A percentile compares a stretch with the other conserved stretches of the same genome.
These are phyloP conservation scores for Podospora australis DNA, from an alignment of 495 filamentous ascomycete genomes.

Conservation along the genomic window DNA sequence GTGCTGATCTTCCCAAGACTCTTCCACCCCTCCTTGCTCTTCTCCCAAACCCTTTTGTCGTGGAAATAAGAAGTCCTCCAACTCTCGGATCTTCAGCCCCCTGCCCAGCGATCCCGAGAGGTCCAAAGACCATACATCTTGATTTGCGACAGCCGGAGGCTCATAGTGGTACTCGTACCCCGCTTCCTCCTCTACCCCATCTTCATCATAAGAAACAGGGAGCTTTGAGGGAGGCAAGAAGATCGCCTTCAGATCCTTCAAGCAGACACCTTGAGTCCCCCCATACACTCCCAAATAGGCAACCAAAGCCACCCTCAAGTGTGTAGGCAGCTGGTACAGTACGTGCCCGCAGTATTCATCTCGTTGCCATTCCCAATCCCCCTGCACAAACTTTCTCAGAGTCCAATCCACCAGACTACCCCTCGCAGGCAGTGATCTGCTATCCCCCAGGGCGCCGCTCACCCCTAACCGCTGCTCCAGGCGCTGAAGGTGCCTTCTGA, in stretches of 20 bases:
- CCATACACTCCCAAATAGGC: conserved; percentile 49
- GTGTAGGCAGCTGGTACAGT: conserved; percentile 55
- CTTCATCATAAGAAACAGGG: conserved; percentile 21
- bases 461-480: conserved; percentile 28
- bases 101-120: conserved; percentile 54
- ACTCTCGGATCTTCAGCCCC: conserved; percentile 52
- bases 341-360: conserved; percentile 59
- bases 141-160: conserved; percentile 34
- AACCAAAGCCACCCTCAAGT: conserved; percentile 55
- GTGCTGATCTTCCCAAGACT: conserved; percentile 45
- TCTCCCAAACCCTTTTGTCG: conserved; percentile 7
- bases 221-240: conserved; percentile 30
- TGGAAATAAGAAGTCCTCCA: conserved; percentile 48
- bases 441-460: too few relatives aligned
- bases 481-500: conserved; percentile 2
- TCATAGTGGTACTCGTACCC: background rate
- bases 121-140: conserved; percentile 56
- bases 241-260: conserved; percentile 35
- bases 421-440: conserved; percentile 33
- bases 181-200: conserved; percentile 19
- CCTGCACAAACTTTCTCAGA: conserved; percentile 55
- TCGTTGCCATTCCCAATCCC: conserved; percentile 67
- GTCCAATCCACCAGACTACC: conserved; percentile 51
- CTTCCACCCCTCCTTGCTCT: conserved; percentile 12
- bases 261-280: conserved; percentile 40